Evolutionary conservation across 2,329 filamentous ascomycete species (phyloP).

Genomic region (Cladosporium sp.): DNA sequence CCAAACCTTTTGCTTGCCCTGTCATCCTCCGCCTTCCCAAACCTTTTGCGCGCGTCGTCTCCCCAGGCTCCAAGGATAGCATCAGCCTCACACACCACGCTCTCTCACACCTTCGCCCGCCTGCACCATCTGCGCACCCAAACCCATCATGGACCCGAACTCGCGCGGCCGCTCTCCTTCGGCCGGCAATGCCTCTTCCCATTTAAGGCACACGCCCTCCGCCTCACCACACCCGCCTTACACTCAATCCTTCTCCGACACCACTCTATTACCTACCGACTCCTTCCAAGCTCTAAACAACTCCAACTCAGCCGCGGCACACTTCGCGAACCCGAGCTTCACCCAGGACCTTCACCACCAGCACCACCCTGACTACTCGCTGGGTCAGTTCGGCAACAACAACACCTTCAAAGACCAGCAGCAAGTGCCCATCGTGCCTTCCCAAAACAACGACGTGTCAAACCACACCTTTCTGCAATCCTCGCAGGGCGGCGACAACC

Average conservation of each 20-base stretch:
- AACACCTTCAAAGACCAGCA: slow-evolving; percentile 25
- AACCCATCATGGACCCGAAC: slow-evolving; percentile 10
- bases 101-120: neutral
- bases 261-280: slow-evolving; percentile 15
- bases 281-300: slow-evolving; percentile 24
- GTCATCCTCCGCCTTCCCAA: neutral
- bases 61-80: slow-evolving; percentile 11
- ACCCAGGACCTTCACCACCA: slow-evolving; percentile 45
- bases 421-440: slow-evolving; percentile 27
- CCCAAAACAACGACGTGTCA: slow-evolving; percentile 33
- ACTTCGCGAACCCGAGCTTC: slow-evolving; percentile 30
- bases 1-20: neutral
- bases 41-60: slow-evolving; percentile 9
- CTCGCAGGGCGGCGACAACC: slow-evolving; percentile 50
- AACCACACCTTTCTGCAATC: slow-evolving; percentile 41
- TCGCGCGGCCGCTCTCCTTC: slow-evolving; percentile 26
- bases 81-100: slow-evolving; percentile 10
- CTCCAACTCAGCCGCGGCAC: slow-evolving; percentile 19
- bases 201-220: slow-evolving; percentile 28
- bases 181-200: slow-evolving; percentile 20
- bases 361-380: slow-evolving; percentile 33
- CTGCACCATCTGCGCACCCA: slow-evolving; percentile 2
- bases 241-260: slow-evolving; percentile 18
- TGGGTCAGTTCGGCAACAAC: slow-evolving; percentile 31
- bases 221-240: slow-evolving; percentile 26